phyloP scores from a whole-genome alignment of 1,139 yeast species.

The Candida sp. region DNA sequence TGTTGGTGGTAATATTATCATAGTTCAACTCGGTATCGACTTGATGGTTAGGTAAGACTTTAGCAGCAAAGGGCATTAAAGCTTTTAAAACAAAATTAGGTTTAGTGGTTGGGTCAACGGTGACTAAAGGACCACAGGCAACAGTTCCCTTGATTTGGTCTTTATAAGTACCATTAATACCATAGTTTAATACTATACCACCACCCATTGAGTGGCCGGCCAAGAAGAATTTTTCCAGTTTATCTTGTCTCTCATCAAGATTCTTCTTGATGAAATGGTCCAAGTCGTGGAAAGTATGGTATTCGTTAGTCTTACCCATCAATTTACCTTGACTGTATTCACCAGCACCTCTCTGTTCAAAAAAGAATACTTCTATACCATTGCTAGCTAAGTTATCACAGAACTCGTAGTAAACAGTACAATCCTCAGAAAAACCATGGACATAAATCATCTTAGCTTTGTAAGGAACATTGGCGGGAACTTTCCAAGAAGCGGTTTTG shows the following conservation, averaged over 20 bases:
- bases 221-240: constrained; percentile 48
- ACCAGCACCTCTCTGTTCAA: constrained; percentile 91
- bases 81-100: constrained; percentile 50
- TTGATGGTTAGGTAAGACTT: constrained; percentile 49
- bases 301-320: constrained; percentile 67
- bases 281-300: constrained; percentile 61
- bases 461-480: constrained; percentile 29
- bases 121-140: constrained; percentile 66
- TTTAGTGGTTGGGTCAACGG: constrained; percentile 53
- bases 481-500: constrained; percentile 39
- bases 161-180: constrained; percentile 58
- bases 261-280: constrained; percentile 54
- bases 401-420: constrained; percentile 49
- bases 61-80: constrained; percentile 47
- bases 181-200: constrained; percentile 73
- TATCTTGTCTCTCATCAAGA: constrained; percentile 19
- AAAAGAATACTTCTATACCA: constrained; percentile 76
- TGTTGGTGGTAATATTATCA: constrained; percentile 56
- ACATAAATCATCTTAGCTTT: constrained; percentile 62
- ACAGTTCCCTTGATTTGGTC: constrained; percentile 54
- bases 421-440: constrained; percentile 81
- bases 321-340: constrained; percentile 59
- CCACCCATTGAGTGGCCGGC: constrained; percentile 99
- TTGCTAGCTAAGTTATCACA: constrained; percentile 53
- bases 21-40: constrained; percentile 55